A percentile compares a stretch with the other conserved stretches of the same genome.
These are phyloP conservation scores for Coelastrella sp. DNA, from an alignment of 139 green algal species.

Conservation along the genomic window DNA sequence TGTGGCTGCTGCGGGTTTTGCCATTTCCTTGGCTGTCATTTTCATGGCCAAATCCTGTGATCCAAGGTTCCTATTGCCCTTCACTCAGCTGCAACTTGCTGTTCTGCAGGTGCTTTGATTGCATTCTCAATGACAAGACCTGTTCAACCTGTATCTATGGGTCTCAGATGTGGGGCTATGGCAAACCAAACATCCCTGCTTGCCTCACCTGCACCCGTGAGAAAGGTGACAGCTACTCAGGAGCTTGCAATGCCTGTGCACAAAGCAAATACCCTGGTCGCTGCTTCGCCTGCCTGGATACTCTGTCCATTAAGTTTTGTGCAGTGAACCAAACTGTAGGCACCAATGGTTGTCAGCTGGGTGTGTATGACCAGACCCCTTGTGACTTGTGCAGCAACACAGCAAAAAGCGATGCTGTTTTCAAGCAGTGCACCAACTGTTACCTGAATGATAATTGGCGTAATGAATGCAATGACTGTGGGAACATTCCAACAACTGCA, in stretches of 20 bases:
- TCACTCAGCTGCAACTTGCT: neutral
- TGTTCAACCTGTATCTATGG: conserved; percentile 24
- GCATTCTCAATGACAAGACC: conserved; percentile 12
- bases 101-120: conserved; percentile 22
- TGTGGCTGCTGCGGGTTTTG: neutral
- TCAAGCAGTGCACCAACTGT: conserved; percentile 5
- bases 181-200: conserved; percentile 14
- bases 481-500: conserved; percentile 15
- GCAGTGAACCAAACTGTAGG: neutral
- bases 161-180: conserved; percentile 28
- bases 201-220: conserved; percentile 2
- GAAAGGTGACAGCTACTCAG: conserved; percentile 15
- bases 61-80: too few species aligned
- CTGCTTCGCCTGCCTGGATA: conserved; percentile 36
- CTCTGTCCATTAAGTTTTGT: neutral
- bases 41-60: too few species aligned
- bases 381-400: conserved; percentile 32
- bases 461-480: conserved; percentile 24
- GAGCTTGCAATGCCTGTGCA: conserved; percentile 32
- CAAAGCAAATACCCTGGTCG: conserved; percentile 9
- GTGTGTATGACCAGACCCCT: conserved; percentile 21
- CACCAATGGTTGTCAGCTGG: conserved; percentile 20
- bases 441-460: neutral
- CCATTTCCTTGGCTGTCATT: too few species aligned
- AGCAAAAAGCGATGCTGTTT: conserved; percentile 4